Evolutionary conservation across 2,329 filamentous ascomycete genomes (phyloP).

Genomic region (Clarireedia homoeocarpa): DNA sequence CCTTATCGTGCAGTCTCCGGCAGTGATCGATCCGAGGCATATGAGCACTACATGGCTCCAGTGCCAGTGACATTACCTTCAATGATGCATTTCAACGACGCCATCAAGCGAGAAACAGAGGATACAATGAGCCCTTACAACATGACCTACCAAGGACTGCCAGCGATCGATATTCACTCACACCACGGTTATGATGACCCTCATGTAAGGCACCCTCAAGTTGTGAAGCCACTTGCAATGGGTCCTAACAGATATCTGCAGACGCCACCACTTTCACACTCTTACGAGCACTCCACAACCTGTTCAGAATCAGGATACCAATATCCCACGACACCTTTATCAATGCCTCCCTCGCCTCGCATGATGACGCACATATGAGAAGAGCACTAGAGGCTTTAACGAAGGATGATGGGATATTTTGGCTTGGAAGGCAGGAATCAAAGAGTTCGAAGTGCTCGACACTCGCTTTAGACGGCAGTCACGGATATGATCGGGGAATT

Average conservation of each 20-base stretch:
- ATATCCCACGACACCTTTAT: slow-evolving; percentile 63
- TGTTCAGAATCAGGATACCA: slow-evolving; percentile 54
- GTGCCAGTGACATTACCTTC: slow-evolving; percentile 54
- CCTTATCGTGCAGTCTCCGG: slow-evolving; percentile 45
- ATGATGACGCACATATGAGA: slow-evolving; percentile 32
- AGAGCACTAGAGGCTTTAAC: background rate
- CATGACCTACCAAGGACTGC: slow-evolving; percentile 57
- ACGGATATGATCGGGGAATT: slow-evolving; percentile 14
- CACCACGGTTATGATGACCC: slow-evolving; percentile 59
- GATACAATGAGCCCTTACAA: slow-evolving; percentile 52
- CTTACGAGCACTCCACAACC: slow-evolving; percentile 58
- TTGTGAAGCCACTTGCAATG: slow-evolving; percentile 7
- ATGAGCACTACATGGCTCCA: slow-evolving; percentile 47
- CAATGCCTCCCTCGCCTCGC: slow-evolving; percentile 63
- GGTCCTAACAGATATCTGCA: slow-evolving; percentile 32
- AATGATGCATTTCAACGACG: slow-evolving; percentile 55
- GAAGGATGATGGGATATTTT: slow-evolving; percentile 11
- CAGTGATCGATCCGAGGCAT: slow-evolving; percentile 36
- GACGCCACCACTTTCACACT: slow-evolving; percentile 72
- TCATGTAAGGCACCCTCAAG: slow-evolving; percentile 59
- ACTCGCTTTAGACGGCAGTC: slow-evolving; percentile 23
- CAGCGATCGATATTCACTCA: slow-evolving; percentile 54
- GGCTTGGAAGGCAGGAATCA: slow-evolving; percentile 13
- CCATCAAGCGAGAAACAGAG: slow-evolving; percentile 61
- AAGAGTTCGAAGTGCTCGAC: slow-evolving; percentile 30